These are phyloP conservation scores for Drechslerella dactyloides DNA, from an alignment of 2,329 filamentous ascomycete species.

Conservation along the genomic window DNA sequence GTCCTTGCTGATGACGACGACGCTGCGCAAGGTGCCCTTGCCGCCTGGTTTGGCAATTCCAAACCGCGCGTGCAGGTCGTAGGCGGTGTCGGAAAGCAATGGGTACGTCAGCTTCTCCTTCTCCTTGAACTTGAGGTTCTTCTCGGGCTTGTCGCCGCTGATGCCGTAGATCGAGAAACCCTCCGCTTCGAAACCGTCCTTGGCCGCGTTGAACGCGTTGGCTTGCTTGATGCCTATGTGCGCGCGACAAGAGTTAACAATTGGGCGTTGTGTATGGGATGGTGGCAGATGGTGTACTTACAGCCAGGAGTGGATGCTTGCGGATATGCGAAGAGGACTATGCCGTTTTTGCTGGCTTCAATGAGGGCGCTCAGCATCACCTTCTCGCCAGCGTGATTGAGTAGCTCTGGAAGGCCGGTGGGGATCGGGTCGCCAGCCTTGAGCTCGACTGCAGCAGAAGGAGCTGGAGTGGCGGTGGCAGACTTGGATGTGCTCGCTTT, in stretches of 20 bases:
- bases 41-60: conserved; percentile 76
- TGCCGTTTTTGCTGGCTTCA: conserved; percentile 79
- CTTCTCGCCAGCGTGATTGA: conserved; percentile 82
- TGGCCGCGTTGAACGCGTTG: conserved; percentile 88
- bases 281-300: conserved; percentile 65
- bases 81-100: conserved; percentile 80
- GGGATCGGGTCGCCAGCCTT: conserved; percentile 53
- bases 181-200: conserved; percentile 74
- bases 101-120: conserved; percentile 90
- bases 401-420: conserved; percentile 65
- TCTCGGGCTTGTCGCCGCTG: conserved; percentile 83
- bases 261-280: too few species aligned
- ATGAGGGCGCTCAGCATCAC: conserved; percentile 81
- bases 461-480: conserved; percentile 40
- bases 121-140: conserved; percentile 89
- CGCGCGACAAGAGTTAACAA: not conserved
- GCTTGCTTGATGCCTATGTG: conserved; percentile 85
- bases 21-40: conserved; percentile 80
- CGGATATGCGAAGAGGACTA: conserved; percentile 94
- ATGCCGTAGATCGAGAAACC: conserved; percentile 90
- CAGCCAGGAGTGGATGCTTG: conserved; percentile 87
- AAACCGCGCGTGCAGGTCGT: conserved; percentile 79
- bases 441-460: conserved; percentile 31
- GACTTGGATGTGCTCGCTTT: conserved; percentile 49
- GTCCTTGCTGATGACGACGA: conserved; percentile 83